Conservation (phyloP, 23 red algal species). For the Gracilariopsis chorda region DNA sequence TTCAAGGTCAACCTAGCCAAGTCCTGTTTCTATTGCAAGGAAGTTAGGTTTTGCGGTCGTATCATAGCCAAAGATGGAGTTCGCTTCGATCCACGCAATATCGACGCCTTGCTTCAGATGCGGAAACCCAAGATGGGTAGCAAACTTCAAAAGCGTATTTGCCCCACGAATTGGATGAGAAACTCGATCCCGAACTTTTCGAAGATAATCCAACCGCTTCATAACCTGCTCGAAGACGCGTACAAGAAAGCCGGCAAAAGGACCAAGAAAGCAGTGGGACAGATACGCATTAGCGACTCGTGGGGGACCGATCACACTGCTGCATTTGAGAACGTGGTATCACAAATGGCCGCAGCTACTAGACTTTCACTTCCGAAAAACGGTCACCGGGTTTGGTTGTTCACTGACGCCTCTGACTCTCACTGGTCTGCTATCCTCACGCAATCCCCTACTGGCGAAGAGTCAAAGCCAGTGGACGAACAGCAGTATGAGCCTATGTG, state of each 20-base stretch:
- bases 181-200: slow-evolving; percentile 3
- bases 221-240: not conserved
- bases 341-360: not conserved
- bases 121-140: not conserved
- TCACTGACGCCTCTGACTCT: slow-evolving; percentile 31
- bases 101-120: not conserved
- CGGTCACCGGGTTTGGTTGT: not conserved
- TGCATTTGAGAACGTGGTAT: not conserved
- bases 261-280: not conserved
- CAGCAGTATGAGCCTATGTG: slow-evolving; percentile 5
- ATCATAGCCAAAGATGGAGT: slow-evolving; percentile 20
- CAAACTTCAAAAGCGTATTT: slow-evolving; percentile 24
- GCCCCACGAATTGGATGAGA: slow-evolving; percentile 17
- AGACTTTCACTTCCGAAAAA: not conserved
- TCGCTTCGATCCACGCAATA: not conserved
- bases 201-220: not conserved
- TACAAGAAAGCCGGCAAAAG: not conserved
- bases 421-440: slow-evolving; percentile 16
- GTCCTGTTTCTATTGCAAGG: not conserved
- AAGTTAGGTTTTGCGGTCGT: slow-evolving; percentile 23
- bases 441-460: not conserved
- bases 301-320: not conserved
- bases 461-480: not conserved
- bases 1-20: not conserved
- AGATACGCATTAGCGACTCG: not conserved